Evolutionary conservation across 768 basidiomycete species (phyloP).

Genomic region (Russula compacta): DNA sequence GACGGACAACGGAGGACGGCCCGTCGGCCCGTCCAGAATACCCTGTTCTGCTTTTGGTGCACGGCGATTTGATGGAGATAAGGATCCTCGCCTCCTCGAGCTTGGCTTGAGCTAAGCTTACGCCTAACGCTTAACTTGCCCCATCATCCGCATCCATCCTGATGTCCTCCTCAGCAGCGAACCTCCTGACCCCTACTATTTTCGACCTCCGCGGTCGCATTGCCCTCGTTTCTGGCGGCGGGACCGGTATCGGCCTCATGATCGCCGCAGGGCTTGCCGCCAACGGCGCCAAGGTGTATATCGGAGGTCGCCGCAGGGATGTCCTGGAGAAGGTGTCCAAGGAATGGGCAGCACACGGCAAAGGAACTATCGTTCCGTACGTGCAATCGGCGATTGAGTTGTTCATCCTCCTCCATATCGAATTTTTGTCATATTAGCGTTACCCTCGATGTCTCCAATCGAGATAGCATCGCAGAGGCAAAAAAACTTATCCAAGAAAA

Average conservation of each 20-base stretch:
- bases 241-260: conserved; percentile 43
- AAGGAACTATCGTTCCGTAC: conserved; percentile 53
- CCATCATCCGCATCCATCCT: too few relatives aligned
- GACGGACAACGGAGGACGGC: background rate
- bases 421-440: conserved; percentile 33
- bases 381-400: conserved; percentile 14
- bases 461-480: conserved; percentile 50
- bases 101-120: too few relatives aligned
- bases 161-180: background rate
- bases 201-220: conserved; percentile 19
- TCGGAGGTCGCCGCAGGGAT: conserved; percentile 58
- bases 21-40: background rate
- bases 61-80: too few relatives aligned
- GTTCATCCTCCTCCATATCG: background rate
- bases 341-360: conserved; percentile 34
- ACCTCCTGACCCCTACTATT: conserved; percentile 4
- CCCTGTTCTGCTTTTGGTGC: too few relatives aligned
- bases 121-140: too few relatives aligned
- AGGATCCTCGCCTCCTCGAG: too few relatives aligned
- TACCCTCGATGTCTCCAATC: conserved; percentile 63
- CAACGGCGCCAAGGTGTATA: conserved; percentile 75
- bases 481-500: conserved; percentile 45
- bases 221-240: conserved; percentile 23
- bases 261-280: conserved; percentile 66
- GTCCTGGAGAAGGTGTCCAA: conserved; percentile 47